Conservation (phyloP, 1,139 yeast genomes). For the Yamadazyma membranifaciens region DNA sequence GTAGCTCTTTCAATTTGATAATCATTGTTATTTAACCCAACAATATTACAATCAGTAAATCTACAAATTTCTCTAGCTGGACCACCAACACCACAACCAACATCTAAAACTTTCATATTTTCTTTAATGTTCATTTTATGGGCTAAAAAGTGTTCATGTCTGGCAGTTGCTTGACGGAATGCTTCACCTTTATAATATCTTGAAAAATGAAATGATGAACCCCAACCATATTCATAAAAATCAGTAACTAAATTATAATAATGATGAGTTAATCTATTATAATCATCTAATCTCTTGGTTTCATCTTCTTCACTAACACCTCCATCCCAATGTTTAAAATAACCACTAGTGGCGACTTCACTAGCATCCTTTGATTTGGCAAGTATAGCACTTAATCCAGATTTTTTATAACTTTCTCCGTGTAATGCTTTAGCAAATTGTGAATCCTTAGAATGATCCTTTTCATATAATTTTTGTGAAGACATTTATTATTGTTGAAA, state of each 20-base stretch:
- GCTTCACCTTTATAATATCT: slow-evolving; percentile 93
- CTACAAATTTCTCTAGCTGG: slow-evolving; percentile 96
- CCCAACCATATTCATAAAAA: slow-evolving; percentile 99
- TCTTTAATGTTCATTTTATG: slow-evolving; percentile 76
- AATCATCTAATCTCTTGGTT: slow-evolving; percentile 73
- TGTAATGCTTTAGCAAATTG: slow-evolving; percentile 84
- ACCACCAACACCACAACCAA: slow-evolving; percentile 99
- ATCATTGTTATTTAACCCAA: slow-evolving; percentile 95
- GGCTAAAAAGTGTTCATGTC: slow-evolving; percentile 97
- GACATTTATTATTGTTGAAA: slow-evolving; percentile 11
- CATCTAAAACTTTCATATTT: slow-evolving; percentile 89
- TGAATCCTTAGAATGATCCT: slow-evolving; percentile 49
- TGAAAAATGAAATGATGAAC: slow-evolving; percentile 97
- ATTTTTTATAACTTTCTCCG: slow-evolving; percentile 65
- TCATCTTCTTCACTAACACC: slow-evolving; percentile 79
- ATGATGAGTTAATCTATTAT: slow-evolving; percentile 89
- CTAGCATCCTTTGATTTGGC: slow-evolving; percentile 78
- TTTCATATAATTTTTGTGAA: slow-evolving; percentile 24
- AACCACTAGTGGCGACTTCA: slow-evolving; percentile 80
- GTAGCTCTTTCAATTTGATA: slow-evolving; percentile 94
- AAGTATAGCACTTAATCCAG: slow-evolving; percentile 76
- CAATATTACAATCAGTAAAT: slow-evolving; percentile 83
- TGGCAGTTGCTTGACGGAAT: slow-evolving; percentile 90
- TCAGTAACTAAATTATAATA: slow-evolving; percentile 97
- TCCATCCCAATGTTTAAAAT: slow-evolving; percentile 96